These are phyloP conservation scores for Trichoderma orchidacearum DNA, from an alignment of 495 filamentous ascomycete species.

Conservation along the genomic window DNA sequence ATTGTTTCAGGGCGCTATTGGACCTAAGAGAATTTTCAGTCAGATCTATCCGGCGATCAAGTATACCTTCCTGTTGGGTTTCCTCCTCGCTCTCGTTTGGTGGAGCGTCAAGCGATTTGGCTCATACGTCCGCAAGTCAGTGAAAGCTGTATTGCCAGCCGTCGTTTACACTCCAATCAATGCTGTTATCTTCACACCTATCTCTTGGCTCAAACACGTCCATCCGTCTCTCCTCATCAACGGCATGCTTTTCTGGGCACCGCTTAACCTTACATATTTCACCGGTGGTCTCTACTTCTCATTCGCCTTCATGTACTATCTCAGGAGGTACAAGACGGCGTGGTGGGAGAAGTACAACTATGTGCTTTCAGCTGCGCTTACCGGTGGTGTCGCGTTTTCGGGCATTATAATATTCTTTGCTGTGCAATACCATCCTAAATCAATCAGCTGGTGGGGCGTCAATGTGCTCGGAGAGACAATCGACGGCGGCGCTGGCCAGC, in stretches of 20 bases:
- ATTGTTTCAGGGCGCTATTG: background rate
- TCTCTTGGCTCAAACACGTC: constrained; percentile 15
- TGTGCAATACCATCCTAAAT: constrained; percentile 33
- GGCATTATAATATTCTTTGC: constrained; percentile 53
- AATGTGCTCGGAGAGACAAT: background rate
- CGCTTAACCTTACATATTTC: constrained; percentile 17
- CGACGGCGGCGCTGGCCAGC: background rate
- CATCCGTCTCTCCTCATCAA: constrained; percentile 18
- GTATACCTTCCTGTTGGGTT: background rate
- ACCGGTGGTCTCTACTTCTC: constrained; percentile 17
- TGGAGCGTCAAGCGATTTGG: background rate
- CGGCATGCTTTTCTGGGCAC: constrained; percentile 19
- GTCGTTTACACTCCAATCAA: background rate
- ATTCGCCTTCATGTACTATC: constrained; percentile 17
- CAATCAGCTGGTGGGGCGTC: constrained; percentile 47
- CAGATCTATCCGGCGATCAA: background rate
- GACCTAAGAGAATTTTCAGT: background rate
- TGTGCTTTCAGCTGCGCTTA: constrained; percentile 45
- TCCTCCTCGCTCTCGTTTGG: background rate
- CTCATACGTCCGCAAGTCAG: background rate
- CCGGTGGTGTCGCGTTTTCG: constrained; percentile 42
- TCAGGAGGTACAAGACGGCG: constrained; percentile 9
- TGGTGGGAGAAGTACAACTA: constrained; percentile 48
- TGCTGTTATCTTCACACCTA: background rate
- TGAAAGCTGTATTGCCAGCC: background rate